These are phyloP conservation scores for Hypoxylon trugodes DNA, from an alignment of 495 filamentous ascomycete species.

Conservation along the genomic window DNA sequence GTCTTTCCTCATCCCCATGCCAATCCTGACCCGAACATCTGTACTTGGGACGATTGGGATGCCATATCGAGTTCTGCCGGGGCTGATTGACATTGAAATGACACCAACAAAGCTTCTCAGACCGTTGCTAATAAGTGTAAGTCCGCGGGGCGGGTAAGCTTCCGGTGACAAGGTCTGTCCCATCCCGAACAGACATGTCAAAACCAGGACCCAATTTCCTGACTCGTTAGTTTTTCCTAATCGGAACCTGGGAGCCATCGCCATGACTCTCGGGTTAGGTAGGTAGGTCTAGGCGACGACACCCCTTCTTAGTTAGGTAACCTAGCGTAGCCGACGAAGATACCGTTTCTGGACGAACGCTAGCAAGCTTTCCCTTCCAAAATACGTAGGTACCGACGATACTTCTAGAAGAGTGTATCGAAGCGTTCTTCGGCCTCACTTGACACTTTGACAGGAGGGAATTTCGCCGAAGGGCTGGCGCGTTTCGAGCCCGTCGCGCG, in stretches of 20 bases:
- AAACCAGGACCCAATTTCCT: constrained; percentile 20
- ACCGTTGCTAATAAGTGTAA: constrained; percentile 14
- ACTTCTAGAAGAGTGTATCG: constrained; percentile 37
- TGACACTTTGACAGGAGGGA: constrained; percentile 8
- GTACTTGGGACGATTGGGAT: constrained; percentile 22
- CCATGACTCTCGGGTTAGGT: constrained; percentile 6
- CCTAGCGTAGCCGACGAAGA: constrained; percentile 10
- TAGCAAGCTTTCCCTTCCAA: no score
- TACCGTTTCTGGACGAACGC: neutral
- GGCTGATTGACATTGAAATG: constrained; percentile 16
- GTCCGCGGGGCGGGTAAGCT: constrained; percentile 30
- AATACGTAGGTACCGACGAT: neutral
- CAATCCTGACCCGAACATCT: constrained; percentile 26
- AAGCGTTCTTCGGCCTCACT: constrained; percentile 8
- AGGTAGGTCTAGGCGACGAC: neutral
- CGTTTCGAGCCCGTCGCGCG: neutral
- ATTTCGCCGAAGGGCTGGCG: constrained; percentile 27
- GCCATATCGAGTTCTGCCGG: constrained; percentile 18
- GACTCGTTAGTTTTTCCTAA: constrained; percentile 20
- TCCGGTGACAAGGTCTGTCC: constrained; percentile 32
- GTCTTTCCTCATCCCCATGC: constrained; percentile 3
- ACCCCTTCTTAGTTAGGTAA: no score
- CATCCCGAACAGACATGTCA: constrained; percentile 5
- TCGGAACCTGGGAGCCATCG: constrained; percentile 6
- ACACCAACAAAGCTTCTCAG: constrained; percentile 27